Evolutionary conservation across 495 filamentous ascomycete species (phyloP).

Genomic region (Neurospora sp.): DNA sequence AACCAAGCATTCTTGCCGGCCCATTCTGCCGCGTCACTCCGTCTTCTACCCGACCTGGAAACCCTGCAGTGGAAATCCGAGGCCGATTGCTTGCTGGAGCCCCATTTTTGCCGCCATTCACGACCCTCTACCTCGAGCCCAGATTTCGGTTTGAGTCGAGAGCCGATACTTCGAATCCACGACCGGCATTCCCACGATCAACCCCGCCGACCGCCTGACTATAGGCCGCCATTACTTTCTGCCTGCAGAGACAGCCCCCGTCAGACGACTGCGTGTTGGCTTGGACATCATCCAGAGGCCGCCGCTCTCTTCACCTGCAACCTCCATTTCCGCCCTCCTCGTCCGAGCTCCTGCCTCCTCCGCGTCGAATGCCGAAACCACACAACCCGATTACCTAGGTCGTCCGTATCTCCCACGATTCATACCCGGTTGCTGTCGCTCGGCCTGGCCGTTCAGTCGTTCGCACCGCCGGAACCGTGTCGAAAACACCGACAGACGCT

Average conservation of each 20-base stretch:
- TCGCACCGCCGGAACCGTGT: neutral
- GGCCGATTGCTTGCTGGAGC: neutral
- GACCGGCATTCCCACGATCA: neutral
- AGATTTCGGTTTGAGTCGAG: neutral
- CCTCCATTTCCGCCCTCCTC: neutral
- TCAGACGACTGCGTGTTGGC: neutral
- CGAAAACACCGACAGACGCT: neutral
- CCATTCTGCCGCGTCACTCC: neutral
- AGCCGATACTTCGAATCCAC: neutral
- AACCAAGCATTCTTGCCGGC: neutral
- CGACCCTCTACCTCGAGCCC: neutral
- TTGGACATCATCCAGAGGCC: neutral
- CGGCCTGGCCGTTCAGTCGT: neutral
- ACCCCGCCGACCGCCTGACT: neutral
- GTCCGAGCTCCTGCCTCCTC: neutral
- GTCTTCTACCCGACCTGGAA: neutral
- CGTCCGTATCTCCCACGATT: neutral
- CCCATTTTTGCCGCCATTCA: neutral
- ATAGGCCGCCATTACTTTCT: neutral
- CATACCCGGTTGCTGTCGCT: neutral
- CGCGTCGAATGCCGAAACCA: neutral
- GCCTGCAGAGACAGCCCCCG: neutral
- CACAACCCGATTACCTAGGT: neutral
- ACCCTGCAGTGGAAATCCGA: neutral
- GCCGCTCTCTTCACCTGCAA: neutral